Conservation (phyloP, 371 early-diverging fungal species). For the Mucor piriformis region DNA sequence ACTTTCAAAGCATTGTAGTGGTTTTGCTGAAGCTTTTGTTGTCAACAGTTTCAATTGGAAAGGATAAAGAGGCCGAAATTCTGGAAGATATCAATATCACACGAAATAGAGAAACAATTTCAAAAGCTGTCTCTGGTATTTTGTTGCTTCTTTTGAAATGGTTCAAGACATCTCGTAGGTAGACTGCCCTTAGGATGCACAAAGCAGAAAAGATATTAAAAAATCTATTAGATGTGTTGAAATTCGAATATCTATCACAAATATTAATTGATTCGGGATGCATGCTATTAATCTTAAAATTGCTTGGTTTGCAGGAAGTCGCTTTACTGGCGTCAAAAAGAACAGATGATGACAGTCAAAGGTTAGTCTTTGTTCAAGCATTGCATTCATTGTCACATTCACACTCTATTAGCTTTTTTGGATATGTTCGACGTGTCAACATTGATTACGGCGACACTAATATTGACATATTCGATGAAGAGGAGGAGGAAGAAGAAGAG, state of each 20-base stretch:
- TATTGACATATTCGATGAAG: not conserved
- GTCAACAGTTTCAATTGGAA: constrained; percentile 38
- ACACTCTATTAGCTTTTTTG: constrained; percentile 20
- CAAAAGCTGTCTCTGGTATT: constrained; percentile 75
- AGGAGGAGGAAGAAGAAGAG: constrained; percentile 5
- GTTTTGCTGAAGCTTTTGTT: constrained; percentile 50
- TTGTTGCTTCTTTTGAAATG: constrained; percentile 70
- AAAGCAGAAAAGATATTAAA: not conserved
- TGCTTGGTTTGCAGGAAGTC: constrained; percentile 79
- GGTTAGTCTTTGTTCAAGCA: constrained; percentile 2
- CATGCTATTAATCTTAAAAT: constrained; percentile 77
- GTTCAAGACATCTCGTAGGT: constrained; percentile 70
- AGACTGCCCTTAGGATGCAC: not conserved
- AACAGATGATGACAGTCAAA: constrained; percentile 64
- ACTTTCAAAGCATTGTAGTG: constrained; percentile 53
- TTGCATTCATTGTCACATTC: not conserved
- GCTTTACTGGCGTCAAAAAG: constrained; percentile 51
- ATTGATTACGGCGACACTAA: not conserved
- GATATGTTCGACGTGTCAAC: constrained; percentile 6
- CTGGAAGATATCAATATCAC: constrained; percentile 58
- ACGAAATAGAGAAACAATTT: constrained; percentile 74
- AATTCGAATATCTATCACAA: constrained; percentile 80
- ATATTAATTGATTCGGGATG: constrained; percentile 83
- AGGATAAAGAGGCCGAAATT: constrained; percentile 21
- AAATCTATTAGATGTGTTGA: constrained; percentile 61